Percentiles rank a stretch among this genome's conserved stretches.
Evolutionary conservation across 139 green algal species (phyloP).

Genomic region (Monoraphidium neglectum): DNA sequence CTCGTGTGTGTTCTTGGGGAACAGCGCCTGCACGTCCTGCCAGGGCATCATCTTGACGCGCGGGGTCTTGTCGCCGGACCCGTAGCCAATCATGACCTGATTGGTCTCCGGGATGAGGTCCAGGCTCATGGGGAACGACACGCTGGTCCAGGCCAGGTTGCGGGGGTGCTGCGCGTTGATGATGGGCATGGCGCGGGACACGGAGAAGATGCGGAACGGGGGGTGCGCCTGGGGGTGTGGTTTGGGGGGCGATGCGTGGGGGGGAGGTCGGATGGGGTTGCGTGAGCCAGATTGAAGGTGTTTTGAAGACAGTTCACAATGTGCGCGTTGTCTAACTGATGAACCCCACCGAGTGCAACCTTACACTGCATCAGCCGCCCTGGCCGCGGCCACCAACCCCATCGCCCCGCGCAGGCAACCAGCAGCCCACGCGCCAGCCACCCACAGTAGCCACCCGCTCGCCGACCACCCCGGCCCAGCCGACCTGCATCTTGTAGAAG

Average conservation of each 20-base stretch:
- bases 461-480: too few species aligned
- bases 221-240: constrained; percentile 21
- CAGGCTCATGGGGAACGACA: constrained; percentile 36
- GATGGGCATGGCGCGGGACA: constrained; percentile 32
- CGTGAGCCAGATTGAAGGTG: too few species aligned
- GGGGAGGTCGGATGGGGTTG: too few species aligned
- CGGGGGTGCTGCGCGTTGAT: constrained; percentile 34
- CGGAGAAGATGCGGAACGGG: constrained; percentile 28
- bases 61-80: constrained; percentile 22
- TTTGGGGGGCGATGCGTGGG: too few species aligned
- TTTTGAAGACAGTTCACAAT: too few species aligned
- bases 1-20: not conserved
- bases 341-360: too few species aligned
- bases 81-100: constrained; percentile 37
- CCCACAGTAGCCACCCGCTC: not conserved
- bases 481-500: constrained; percentile 54
- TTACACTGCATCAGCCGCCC: too few species aligned
- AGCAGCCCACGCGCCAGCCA: not conserved
- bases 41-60: constrained; percentile 33
- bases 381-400: not conserved
- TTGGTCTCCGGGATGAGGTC: constrained; percentile 26
- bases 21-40: constrained; percentile 27
- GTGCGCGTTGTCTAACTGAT: too few species aligned
- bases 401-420: not conserved
- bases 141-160: constrained; percentile 30